Evolutionary conservation across 352 stramenopile species (phyloP).

Genomic region (Phytopythium oedochilum): DNA sequence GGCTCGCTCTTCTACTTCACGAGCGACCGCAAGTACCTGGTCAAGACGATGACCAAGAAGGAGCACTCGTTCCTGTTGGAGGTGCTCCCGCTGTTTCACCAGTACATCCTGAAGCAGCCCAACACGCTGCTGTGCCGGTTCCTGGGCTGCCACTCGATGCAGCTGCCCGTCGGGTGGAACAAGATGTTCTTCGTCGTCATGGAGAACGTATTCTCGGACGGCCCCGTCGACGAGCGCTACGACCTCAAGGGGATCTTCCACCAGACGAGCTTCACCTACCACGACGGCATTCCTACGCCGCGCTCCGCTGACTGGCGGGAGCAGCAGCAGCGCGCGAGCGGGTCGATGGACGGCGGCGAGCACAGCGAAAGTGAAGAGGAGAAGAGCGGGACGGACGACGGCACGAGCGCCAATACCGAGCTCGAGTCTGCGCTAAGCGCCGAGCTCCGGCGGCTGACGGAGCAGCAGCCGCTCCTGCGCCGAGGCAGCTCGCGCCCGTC

Average conservation of each 20-base stretch:
- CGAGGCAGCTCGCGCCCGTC: slow-evolving; percentile 51
- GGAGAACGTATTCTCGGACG: slow-evolving; percentile 83
- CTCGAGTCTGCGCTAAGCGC: slow-evolving; percentile 18
- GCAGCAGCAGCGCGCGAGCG: not conserved
- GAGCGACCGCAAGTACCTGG: slow-evolving; percentile 77
- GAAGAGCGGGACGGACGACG: slow-evolving; percentile 16
- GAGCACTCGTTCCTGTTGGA: slow-evolving; percentile 82
- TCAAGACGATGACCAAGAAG: slow-evolving; percentile 89
- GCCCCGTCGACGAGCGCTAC: slow-evolving; percentile 74
- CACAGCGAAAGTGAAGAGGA: slow-evolving; percentile 23
- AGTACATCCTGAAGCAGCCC: slow-evolving; percentile 82
- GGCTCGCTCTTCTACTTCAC: slow-evolving; percentile 89
- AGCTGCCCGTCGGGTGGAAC: slow-evolving; percentile 86
- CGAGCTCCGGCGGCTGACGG: slow-evolving; percentile 30
- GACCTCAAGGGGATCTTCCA: slow-evolving; percentile 84
- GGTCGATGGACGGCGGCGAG: not conserved
- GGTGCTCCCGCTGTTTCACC: slow-evolving; percentile 79
- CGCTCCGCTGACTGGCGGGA: slow-evolving; percentile 27
- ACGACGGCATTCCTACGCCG: slow-evolving; percentile 35
- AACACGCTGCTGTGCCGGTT: slow-evolving; percentile 79
- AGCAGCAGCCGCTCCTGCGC: slow-evolving; percentile 52
- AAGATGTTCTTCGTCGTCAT: slow-evolving; percentile 90
- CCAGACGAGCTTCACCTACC: slow-evolving; percentile 44
- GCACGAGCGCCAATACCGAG: slow-evolving; percentile 3
- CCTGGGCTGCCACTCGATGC: slow-evolving; percentile 84